Conservation (phyloP, 495 filamentous ascomycete species). For the Xylaria grammica region DNA sequence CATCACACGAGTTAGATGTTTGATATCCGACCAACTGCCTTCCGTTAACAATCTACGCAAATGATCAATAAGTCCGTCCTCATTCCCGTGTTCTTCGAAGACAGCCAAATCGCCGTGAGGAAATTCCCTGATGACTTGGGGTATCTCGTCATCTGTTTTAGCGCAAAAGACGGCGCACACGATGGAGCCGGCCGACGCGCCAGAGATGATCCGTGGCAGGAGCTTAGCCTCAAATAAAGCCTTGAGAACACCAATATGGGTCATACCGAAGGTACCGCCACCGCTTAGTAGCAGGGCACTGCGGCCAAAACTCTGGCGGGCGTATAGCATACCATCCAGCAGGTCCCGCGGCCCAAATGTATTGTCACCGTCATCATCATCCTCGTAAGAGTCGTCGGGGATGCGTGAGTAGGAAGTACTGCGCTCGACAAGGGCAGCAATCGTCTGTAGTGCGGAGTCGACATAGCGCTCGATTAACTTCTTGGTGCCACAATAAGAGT, state of each 20-base stretch:
- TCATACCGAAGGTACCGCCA: slow-evolving; percentile 94
- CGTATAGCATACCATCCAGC: slow-evolving; percentile 70
- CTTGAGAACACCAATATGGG: slow-evolving; percentile 93
- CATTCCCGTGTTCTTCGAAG: slow-evolving; percentile 74
- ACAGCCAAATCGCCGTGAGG: slow-evolving; percentile 83
- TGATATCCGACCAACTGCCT: slow-evolving; percentile 83
- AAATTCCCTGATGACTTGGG: slow-evolving; percentile 71
- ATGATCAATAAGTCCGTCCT: slow-evolving; percentile 71
- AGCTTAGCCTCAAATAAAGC: slow-evolving; percentile 75
- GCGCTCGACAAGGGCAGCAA: slow-evolving; percentile 70
- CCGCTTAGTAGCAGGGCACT: slow-evolving; percentile 88
- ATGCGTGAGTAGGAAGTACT: slow-evolving; percentile 35
- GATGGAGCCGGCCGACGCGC: slow-evolving; percentile 93
- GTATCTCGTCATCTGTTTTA: slow-evolving; percentile 83
- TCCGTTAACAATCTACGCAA: slow-evolving; percentile 77
- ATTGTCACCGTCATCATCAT: slow-evolving; percentile 2
- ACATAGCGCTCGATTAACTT: slow-evolving; percentile 86
- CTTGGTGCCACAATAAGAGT: slow-evolving; percentile 88
- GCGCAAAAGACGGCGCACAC: slow-evolving; percentile 87
- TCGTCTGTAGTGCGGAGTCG: slow-evolving; percentile 72
- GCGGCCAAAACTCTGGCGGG: slow-evolving; percentile 85
- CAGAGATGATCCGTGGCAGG: slow-evolving; percentile 90
- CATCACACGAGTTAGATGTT: slow-evolving; percentile 81
- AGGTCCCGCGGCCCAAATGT: slow-evolving; percentile 68
- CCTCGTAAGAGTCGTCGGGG: background rate